Conservation (phyloP, 176 grass and related monocot genomes). For the Leersia perrieri region DNA sequence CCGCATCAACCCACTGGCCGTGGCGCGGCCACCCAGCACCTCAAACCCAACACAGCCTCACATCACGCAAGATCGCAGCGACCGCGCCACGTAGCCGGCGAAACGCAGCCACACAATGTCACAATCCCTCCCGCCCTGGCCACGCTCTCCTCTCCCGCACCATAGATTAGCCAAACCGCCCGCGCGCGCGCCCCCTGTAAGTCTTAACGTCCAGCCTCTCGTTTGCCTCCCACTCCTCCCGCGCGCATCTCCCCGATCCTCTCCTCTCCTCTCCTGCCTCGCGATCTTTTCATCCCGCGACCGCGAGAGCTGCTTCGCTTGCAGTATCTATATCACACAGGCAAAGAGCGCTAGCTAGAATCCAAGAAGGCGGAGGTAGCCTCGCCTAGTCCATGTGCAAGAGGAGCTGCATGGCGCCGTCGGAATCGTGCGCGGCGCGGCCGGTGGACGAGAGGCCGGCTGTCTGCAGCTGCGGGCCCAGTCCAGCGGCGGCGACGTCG, state of each 20-base stretch:
- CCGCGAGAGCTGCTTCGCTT: not conserved
- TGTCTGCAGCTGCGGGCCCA: not conserved
- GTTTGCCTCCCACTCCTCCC: not conserved
- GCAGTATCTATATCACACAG: not conserved
- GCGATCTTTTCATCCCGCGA: not conserved
- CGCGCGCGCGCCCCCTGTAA: no score
- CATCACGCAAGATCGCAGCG: not conserved
- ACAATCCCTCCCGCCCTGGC: not conserved
- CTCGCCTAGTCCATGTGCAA: constrained; percentile 3
- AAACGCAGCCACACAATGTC: constrained; percentile 49
- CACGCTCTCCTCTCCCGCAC: constrained; percentile 37
- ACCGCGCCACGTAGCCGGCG: constrained; percentile 33
- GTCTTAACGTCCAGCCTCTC: not conserved
- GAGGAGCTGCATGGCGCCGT: constrained; percentile 19
- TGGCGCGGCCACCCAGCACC: constrained; percentile 5
- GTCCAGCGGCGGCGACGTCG: constrained; percentile 7
- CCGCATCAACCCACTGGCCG: constrained; percentile 15
- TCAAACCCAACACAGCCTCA: not conserved
- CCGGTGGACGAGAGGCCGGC: not conserved
- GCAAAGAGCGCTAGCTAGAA: not conserved
- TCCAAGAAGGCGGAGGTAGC: not conserved
- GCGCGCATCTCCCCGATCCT: not conserved
- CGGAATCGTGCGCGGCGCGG: not conserved
- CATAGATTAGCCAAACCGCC: constrained; percentile 22
- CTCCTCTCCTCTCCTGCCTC: not conserved